Evolutionary conservation across 1,284 basidiomycete species (phyloP).

Genomic region (Phenoliferia sp.): DNA sequence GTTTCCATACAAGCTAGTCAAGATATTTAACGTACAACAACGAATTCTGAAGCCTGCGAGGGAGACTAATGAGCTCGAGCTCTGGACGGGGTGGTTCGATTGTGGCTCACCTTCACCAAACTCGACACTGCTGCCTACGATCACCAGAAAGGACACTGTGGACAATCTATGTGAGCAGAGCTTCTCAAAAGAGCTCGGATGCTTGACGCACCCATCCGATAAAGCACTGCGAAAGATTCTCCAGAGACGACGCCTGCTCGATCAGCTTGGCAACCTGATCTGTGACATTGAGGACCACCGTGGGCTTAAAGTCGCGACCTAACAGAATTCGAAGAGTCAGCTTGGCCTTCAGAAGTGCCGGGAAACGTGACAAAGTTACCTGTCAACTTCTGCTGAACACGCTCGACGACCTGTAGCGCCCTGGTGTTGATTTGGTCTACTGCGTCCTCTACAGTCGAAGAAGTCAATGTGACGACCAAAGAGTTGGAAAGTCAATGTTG

Average conservation of each 20-base stretch:
- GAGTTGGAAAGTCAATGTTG: too few species aligned
- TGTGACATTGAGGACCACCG: slow-evolving; percentile 62
- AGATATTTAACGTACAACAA: too few species aligned
- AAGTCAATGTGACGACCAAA: not conserved
- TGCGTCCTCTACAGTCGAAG: slow-evolving; percentile 48
- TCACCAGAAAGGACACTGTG: not conserved
- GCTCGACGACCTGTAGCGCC: slow-evolving; percentile 83
- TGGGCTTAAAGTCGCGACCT: slow-evolving; percentile 88
- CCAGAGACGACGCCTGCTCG: slow-evolving; percentile 79
- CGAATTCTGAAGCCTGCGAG: too few species aligned
- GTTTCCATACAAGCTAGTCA: too few species aligned
- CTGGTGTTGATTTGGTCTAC: slow-evolving; percentile 81
- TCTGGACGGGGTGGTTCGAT: too few species aligned
- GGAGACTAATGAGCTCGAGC: too few species aligned
- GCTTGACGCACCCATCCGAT: slow-evolving; percentile 68
- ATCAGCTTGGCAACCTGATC: slow-evolving; percentile 80
- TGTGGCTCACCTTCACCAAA: too few species aligned
- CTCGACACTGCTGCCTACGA: not conserved
- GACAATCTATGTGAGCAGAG: not conserved
- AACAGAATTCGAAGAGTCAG: slow-evolving; percentile 1
- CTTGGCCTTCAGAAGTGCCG: not conserved
- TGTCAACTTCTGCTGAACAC: slow-evolving; percentile 87
- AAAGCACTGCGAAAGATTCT: slow-evolving; percentile 93
- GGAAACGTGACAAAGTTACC: slow-evolving; percentile 47
- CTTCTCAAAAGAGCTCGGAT: not conserved